Conservation (phyloP, 108 stramenopile species). For the Poteriospumella lacustris region DNA sequence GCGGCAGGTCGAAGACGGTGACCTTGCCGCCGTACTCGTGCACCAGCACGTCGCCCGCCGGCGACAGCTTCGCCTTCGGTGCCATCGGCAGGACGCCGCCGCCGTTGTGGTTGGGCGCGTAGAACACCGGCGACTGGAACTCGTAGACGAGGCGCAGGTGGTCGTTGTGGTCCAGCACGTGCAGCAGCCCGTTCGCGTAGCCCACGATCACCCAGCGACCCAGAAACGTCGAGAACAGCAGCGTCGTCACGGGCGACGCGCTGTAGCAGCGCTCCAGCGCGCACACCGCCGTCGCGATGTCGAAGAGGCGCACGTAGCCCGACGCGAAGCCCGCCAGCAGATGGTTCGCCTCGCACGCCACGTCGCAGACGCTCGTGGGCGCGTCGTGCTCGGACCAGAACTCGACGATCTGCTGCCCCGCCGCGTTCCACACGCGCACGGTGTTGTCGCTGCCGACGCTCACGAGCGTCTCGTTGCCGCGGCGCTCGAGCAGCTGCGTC, state of each 20-base stretch:
- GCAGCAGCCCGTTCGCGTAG: background rate
- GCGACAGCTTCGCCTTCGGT: no score
- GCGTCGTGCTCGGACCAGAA: conserved; percentile 42
- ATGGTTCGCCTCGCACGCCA: background rate
- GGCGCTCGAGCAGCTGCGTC: background rate
- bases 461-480: conserved; percentile 22
- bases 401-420: conserved; percentile 49
- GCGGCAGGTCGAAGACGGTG: no score
- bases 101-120: no score
- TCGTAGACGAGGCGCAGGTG: no score
- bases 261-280: conserved; percentile 28
- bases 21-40: no score
- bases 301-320: conserved; percentile 54
- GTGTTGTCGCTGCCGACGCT: conserved; percentile 33
- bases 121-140: no score
- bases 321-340: conserved; percentile 51
- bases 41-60: no score
- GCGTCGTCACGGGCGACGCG: no score
- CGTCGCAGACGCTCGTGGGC: conserved; percentile 13
- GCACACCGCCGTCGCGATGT: conserved; percentile 37
- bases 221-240: no score
- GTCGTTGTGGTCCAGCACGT: no score
- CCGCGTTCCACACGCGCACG: conserved; percentile 49
- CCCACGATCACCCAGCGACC: background rate
- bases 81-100: no score